Evolutionary conservation across 2,329 filamentous ascomycete genomes (phyloP).

Genomic region (Graphiopsis chlorocephala): DNA sequence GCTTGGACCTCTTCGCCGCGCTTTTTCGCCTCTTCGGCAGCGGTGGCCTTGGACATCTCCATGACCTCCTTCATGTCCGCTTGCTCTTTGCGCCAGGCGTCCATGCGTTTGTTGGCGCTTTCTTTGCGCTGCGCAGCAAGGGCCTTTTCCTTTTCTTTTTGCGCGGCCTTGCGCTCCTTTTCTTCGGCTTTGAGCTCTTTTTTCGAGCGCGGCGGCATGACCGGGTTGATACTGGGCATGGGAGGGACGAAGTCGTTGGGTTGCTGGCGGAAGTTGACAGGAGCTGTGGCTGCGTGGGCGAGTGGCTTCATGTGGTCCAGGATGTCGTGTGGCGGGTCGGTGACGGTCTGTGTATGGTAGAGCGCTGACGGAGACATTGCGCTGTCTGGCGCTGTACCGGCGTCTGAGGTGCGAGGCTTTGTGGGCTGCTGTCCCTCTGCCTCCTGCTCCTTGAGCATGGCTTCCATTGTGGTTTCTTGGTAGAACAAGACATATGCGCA

Average conservation of each 20-base stretch:
- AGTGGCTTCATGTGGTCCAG: constrained; percentile 56
- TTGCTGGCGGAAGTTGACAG: constrained; percentile 8
- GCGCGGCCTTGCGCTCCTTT: constrained; percentile 56
- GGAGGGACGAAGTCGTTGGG: constrained; percentile 33
- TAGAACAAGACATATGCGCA: constrained; percentile 98
- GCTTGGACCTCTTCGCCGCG: constrained; percentile 21
- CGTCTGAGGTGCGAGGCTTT: constrained; percentile 35
- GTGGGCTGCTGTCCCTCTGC: constrained; percentile 58
- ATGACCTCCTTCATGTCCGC: constrained; percentile 63
- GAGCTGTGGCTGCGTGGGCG: constrained; percentile 64
- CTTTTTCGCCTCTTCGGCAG: constrained; percentile 51
- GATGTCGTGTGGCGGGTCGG: constrained; percentile 42
- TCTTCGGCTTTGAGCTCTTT: constrained; percentile 62
- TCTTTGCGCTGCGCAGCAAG: constrained; percentile 34
- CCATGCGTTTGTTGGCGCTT: constrained; percentile 46
- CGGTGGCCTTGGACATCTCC: constrained; percentile 63
- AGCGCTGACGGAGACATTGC: constrained; percentile 26
- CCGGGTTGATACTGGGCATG: constrained; percentile 44
- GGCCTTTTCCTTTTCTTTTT: constrained; percentile 58
- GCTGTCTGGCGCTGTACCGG: constrained; percentile 26
- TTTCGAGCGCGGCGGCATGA: constrained; percentile 60
- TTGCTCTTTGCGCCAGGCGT: constrained; percentile 57
- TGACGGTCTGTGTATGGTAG: constrained; percentile 35
- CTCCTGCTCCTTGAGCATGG: constrained; percentile 74
- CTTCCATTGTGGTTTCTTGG: constrained; percentile 77